These are phyloP conservation scores for Pulveroboletus sp. DNA, from an alignment of 768 basidiomycete genomes.

Conservation along the genomic window DNA sequence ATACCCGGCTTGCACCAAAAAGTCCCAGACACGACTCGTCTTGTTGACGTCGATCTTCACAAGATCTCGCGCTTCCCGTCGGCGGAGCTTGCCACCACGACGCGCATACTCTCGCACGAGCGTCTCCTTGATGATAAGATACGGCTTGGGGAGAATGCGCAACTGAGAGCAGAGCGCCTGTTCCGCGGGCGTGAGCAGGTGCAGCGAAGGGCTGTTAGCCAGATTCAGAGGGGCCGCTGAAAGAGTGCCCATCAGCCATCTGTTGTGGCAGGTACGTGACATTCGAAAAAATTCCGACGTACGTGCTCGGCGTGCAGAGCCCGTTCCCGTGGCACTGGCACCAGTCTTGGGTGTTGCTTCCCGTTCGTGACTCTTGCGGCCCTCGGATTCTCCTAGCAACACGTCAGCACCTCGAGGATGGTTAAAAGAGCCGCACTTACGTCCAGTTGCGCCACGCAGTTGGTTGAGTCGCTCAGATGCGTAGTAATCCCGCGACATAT, in stretches of 20 bases:
- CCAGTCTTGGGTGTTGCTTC: slow-evolving; percentile 51
- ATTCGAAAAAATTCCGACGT: slow-evolving; percentile 13
- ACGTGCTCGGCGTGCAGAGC: slow-evolving; percentile 42
- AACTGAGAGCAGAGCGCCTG: slow-evolving; percentile 84
- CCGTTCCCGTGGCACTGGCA: slow-evolving; percentile 31
- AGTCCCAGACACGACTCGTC: slow-evolving; percentile 90
- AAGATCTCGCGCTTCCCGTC: slow-evolving; percentile 83
- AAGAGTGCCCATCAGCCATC: too few relatives aligned
- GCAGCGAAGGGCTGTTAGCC: slow-evolving; percentile 83
- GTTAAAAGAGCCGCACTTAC: slow-evolving; percentile 40
- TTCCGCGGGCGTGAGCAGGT: slow-evolving; percentile 85
- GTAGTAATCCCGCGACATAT: slow-evolving; percentile 51
- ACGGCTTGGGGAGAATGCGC: slow-evolving; percentile 91
- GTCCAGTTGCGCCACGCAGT: slow-evolving; percentile 42
- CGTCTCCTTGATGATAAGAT: slow-evolving; percentile 93
- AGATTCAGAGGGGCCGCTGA: slow-evolving; percentile 74
- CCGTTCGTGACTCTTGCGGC: slow-evolving; percentile 55
- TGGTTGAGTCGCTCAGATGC: slow-evolving; percentile 48
- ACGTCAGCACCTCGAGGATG: neutral
- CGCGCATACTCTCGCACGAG: slow-evolving; percentile 91
- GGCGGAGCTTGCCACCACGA: slow-evolving; percentile 80
- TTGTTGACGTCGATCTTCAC: slow-evolving; percentile 94
- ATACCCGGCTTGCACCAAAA: slow-evolving; percentile 81
- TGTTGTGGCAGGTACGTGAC: too few relatives aligned
- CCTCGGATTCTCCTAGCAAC: slow-evolving; percentile 40